A percentile compares a stretch with the other conserved stretches of the same genome.
Conservation (phyloP, 345 rosid genomes). For the Camelina laxa region DNA sequence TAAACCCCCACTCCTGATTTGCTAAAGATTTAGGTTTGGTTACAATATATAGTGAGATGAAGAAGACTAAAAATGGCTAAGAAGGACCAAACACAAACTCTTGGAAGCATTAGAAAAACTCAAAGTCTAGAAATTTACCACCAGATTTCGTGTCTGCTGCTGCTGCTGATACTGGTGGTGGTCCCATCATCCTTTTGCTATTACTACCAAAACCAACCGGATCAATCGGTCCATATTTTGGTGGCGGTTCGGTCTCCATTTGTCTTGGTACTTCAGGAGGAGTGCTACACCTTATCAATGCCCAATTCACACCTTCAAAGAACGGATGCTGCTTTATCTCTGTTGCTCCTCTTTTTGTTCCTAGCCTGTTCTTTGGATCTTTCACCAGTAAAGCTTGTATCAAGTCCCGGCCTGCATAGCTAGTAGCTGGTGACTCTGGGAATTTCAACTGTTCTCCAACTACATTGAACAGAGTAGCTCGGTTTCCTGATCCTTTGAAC, state of each 20-base stretch:
- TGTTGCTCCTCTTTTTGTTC: conserved; percentile 95
- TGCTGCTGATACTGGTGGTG: conserved; percentile 39
- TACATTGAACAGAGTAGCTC: conserved; percentile 90
- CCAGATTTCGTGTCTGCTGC: conserved; percentile 62
- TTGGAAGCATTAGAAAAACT: conserved; percentile 70
- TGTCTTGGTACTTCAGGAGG: conserved; percentile 96
- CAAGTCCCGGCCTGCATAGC: conserved; percentile 86
- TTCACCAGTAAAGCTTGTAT: conserved; percentile 82
- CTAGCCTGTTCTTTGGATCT: conserved; percentile 91
- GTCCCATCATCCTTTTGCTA: conserved; percentile 66
- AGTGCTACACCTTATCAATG: conserved; percentile 92
- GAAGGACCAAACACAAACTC: conserved; percentile 37
- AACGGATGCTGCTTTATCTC: conserved; percentile 98
- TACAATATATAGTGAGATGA: conserved; percentile 23
- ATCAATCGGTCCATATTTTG: conserved; percentile 64
- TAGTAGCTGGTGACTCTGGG: conserved; percentile 88
- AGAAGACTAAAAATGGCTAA: conserved; percentile 37
- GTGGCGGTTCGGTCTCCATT: conserved; percentile 68
- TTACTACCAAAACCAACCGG: conserved; percentile 71
- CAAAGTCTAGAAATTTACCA: conserved; percentile 95
- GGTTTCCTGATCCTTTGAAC: conserved; percentile 92
- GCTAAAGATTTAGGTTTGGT: conserved; percentile 12
- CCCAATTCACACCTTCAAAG: conserved; percentile 98
- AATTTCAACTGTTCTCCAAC: conserved; percentile 92
- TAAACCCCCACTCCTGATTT: conserved; percentile 9